Evolutionary conservation across 768 basidiomycete genomes (phyloP).

Genomic region (Amanita thiersii): DNA sequence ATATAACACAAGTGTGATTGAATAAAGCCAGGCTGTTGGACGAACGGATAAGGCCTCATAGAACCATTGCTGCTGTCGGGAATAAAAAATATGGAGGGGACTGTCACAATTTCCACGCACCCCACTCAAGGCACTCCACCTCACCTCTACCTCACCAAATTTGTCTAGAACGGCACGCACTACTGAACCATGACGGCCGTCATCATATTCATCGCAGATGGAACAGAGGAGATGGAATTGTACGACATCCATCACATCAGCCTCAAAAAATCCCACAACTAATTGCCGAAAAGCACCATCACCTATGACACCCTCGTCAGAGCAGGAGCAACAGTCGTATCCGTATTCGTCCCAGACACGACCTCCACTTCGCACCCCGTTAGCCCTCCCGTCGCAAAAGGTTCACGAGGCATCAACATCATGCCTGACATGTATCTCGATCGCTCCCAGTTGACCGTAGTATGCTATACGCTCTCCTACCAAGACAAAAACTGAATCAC

Average conservation of each 20-base stretch:
- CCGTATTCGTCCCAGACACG: conserved; percentile 49
- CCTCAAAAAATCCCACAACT: neutral
- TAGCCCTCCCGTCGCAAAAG: conserved; percentile 43
- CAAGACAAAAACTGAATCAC: conserved; percentile 5
- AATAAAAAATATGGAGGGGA: too few species aligned
- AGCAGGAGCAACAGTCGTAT: conserved; percentile 57
- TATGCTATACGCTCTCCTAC: conserved; percentile 13
- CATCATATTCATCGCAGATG: conserved; percentile 68
- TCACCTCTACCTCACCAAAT: too few species aligned
- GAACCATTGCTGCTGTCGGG: too few species aligned
- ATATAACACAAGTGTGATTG: too few species aligned
- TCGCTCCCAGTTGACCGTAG: conserved; percentile 35
- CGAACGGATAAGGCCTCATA: too few species aligned
- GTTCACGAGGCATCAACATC: conserved; percentile 70
- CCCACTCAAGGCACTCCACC: too few species aligned
- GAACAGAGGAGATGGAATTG: conserved; percentile 91
- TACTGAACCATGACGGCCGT: conserved; percentile 50
- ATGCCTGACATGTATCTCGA: conserved; percentile 55
- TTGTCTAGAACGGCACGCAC: conserved; percentile 6
- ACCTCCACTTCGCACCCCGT: conserved; percentile 15
- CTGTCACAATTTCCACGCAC: too few species aligned
- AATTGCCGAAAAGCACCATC: conserved; percentile 47
- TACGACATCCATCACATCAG: conserved; percentile 21
- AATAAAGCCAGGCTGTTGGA: too few species aligned
- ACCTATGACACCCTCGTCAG: conserved; percentile 78